Evolutionary conservation across 1,284 basidiomycete genomes (phyloP).

Genomic region (Ceratobasidium sp.): DNA sequence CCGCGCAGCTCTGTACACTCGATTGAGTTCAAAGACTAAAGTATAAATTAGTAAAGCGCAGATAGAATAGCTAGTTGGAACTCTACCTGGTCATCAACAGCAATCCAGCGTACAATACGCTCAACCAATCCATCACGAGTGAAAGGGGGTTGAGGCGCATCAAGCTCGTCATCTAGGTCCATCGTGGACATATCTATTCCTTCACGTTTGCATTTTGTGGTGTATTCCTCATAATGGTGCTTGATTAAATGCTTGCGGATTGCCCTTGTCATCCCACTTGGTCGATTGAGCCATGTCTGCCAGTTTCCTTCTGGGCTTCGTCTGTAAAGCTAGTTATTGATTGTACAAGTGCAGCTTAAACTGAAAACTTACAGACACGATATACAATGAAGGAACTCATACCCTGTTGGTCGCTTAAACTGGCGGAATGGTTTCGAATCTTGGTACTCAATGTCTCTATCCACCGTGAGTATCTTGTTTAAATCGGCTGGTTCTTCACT

Average conservation of each 20-base stretch:
- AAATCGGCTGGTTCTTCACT: not conserved
- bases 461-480: not conserved
- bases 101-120: not conserved
- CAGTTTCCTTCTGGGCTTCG: not conserved
- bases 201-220: not conserved
- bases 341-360: not conserved
- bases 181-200: not conserved
- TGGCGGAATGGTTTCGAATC: not conserved
- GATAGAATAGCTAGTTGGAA: not conserved
- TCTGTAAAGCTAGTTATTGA: not conserved
- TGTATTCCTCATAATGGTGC: not conserved
- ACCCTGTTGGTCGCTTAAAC: not conserved
- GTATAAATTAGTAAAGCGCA: not conserved
- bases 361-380: not conserved
- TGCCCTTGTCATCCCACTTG: not conserved
- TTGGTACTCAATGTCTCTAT: not conserved
- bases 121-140: not conserved
- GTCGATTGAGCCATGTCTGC: not conserved
- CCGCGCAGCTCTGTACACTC: conserved; percentile 24
- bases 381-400: not conserved
- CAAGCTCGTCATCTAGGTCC: not conserved
- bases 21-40: conserved; percentile 20
- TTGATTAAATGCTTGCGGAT: not conserved
- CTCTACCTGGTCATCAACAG: conserved; percentile 7
- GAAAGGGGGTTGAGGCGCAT: not conserved